These are phyloP conservation scores for Phytopythium litorale DNA, from an alignment of 352 stramenopile species.

Conservation along the genomic window DNA sequence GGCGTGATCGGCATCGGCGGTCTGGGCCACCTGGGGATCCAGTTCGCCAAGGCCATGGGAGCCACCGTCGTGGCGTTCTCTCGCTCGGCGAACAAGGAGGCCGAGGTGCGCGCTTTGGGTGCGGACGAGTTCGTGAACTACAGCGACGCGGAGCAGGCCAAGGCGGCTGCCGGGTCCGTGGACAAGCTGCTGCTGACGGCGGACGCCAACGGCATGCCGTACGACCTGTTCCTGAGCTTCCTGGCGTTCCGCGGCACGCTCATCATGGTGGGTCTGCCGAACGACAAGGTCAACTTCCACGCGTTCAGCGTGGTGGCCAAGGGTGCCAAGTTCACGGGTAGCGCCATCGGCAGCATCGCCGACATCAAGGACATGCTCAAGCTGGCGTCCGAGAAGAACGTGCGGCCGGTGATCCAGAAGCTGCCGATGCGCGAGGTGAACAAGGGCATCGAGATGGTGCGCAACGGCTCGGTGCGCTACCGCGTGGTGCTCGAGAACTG, in stretches of 20 bases:
- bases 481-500: constrained; percentile 14
- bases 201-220: constrained; percentile 39
- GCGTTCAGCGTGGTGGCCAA: constrained; percentile 53
- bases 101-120: constrained; percentile 35
- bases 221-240: constrained; percentile 40
- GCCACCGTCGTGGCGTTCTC: constrained; percentile 51
- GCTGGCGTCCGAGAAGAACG: constrained; percentile 63
- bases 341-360: constrained; percentile 53
- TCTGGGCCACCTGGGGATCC: constrained; percentile 71
- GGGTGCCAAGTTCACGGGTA: constrained; percentile 43
- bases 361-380: too few species aligned
- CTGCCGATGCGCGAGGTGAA: constrained; percentile 41
- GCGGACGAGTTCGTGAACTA: constrained; percentile 50
- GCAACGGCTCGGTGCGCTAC: constrained; percentile 34
- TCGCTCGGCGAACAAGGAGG: constrained; percentile 46
- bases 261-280: constrained; percentile 54
- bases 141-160: constrained; percentile 28
- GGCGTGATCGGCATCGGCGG: constrained; percentile 68
- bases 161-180: constrained; percentile 21
- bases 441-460: constrained; percentile 31
- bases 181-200: constrained; percentile 72
- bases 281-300: constrained; percentile 39
- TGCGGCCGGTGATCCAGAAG: constrained; percentile 43
- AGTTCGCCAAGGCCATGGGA: constrained; percentile 60
- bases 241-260: constrained; percentile 42